phyloP scores from a whole-genome alignment of 176 grass and related monocot genomes.

The Olyra latifolia region DNA sequence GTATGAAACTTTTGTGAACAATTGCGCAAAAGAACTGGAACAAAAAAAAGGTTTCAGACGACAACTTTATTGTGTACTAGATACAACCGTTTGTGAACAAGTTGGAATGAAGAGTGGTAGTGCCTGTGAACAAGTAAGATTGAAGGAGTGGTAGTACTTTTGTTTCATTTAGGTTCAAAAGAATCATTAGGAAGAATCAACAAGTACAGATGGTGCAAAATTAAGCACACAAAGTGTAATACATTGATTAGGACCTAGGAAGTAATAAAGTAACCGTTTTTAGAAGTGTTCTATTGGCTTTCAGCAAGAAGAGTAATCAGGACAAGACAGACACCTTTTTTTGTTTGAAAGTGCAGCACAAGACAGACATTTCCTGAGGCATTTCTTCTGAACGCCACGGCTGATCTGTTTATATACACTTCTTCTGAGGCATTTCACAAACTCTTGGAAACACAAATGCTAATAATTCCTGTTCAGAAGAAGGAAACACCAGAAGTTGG shows the following conservation, averaged over 20 bases:
- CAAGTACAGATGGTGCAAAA: not conserved
- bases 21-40: no score
- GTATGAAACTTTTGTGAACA: no score
- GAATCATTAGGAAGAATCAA: not conserved
- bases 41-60: no score
- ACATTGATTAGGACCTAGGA: not conserved
- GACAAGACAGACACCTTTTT: not conserved
- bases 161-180: not conserved
- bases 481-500: not conserved
- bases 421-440: constrained; percentile 70
- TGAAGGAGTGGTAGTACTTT: not conserved
- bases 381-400: not conserved
- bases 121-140: not conserved
- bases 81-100: not conserved
- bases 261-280: not conserved
- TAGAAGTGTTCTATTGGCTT: not conserved
- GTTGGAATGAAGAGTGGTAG: not conserved
- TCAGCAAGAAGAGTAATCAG: not conserved
- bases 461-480: constrained; percentile 67
- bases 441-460: constrained; percentile 76
- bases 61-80: not conserved
- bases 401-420: constrained; percentile 35
- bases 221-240: not conserved
- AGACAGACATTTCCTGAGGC: not conserved
- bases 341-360: not conserved